Percentiles rank a stretch among this genome's conserved stretches.
These are phyloP conservation scores for Nicotiana attenuata DNA, from an alignment of 257 asterid genomes.

Conservation along the genomic window DNA sequence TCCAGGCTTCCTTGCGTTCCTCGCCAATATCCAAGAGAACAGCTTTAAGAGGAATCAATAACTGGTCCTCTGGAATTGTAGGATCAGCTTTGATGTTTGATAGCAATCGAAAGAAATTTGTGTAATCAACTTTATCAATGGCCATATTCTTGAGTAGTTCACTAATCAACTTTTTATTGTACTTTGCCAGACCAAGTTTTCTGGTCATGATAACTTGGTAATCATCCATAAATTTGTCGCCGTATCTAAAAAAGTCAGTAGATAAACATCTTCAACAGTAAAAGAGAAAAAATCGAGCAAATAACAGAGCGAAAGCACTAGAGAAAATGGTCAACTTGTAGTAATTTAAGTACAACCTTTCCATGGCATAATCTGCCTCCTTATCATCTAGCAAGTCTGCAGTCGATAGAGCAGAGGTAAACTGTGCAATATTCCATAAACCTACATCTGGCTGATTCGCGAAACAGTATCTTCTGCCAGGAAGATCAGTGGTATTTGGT, in stretches of 20 bases:
- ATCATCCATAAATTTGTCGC: slow-evolving; percentile 86
- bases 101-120: slow-evolving; percentile 88
- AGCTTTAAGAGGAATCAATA: slow-evolving; percentile 76
- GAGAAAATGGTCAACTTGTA: background rate
- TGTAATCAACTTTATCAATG: slow-evolving; percentile 95
- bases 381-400: slow-evolving; percentile 69
- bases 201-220: slow-evolving; percentile 91
- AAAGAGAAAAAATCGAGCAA: background rate
- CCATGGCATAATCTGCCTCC: slow-evolving; percentile 82
- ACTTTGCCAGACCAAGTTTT: slow-evolving; percentile 82
- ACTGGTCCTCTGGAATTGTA: slow-evolving; percentile 50
- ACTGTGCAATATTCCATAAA: slow-evolving; percentile 90
- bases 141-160: slow-evolving; percentile 96
- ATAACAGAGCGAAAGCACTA: background rate
- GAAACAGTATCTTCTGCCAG: slow-evolving; percentile 94
- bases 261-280: background rate
- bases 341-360: slow-evolving; percentile 42
- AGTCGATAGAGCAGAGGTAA: slow-evolving; percentile 59
- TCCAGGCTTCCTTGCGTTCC: slow-evolving; percentile 95
- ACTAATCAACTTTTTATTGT: slow-evolving; percentile 75
- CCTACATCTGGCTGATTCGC: slow-evolving; percentile 99
- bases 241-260: slow-evolving; percentile 45
- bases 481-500: slow-evolving; percentile 99
- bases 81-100: slow-evolving; percentile 80
- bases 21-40: slow-evolving; percentile 81